Conservation (phyloP, 345 rosid genomes). For the Alliaria petiolata region DNA sequence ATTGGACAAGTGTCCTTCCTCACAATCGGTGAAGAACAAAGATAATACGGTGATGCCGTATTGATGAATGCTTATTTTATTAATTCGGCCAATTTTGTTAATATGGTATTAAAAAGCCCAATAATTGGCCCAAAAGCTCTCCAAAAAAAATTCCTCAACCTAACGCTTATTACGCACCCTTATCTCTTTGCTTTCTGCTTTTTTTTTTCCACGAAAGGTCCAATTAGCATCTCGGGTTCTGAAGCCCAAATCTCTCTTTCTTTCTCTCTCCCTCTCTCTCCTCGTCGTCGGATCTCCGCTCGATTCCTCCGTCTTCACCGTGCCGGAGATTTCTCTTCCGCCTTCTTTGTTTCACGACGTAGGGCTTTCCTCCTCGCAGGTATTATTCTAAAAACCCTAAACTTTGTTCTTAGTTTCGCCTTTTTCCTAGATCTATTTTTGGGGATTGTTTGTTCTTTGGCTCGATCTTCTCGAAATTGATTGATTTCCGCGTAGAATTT, state of each 20-base stretch:
- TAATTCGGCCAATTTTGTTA: too few relatives aligned
- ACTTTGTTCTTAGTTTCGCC: not conserved
- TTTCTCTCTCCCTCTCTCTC: not conserved
- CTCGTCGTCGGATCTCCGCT: not conserved
- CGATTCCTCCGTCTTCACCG: constrained; percentile 17
- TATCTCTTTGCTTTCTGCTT: not conserved
- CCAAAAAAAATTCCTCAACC: too few relatives aligned
- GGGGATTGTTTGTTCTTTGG: not conserved
- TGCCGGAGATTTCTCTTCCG: constrained; percentile 36
- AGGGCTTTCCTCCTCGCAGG: not conserved
- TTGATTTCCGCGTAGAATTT: too few relatives aligned
- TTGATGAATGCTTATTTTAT: too few relatives aligned
- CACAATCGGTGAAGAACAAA: too few relatives aligned
- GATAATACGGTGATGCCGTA: too few relatives aligned
- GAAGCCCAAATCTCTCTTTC: constrained; percentile 51
- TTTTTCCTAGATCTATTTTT: not conserved
- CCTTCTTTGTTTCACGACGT: not conserved
- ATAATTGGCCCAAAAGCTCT: too few relatives aligned
- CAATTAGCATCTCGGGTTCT: constrained; percentile 48
- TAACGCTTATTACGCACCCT: not conserved
- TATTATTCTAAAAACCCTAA: constrained; percentile 8
- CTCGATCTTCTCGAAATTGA: not conserved
- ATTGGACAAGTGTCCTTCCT: too few relatives aligned
- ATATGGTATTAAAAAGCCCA: too few relatives aligned
- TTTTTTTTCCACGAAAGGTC: constrained; percentile 33